phyloP scores from a whole-genome alignment of 2,329 filamentous ascomycete species.

The Neopestalotiopsis rosae region DNA sequence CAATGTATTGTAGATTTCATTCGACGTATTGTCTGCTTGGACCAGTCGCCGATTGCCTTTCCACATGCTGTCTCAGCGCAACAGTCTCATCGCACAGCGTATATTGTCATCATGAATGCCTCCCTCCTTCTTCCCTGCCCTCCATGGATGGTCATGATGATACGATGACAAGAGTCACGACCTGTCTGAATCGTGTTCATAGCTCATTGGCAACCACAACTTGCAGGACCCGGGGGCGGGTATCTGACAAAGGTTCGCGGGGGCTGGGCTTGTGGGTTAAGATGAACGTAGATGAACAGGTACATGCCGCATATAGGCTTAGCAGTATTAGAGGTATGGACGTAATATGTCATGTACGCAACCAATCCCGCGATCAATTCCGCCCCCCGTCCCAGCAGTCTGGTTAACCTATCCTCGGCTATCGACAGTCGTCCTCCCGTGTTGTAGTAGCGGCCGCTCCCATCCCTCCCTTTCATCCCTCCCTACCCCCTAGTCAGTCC shows the following conservation, averaged over 20 bases:
- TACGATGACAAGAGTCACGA: not conserved
- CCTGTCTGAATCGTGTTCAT: not conserved
- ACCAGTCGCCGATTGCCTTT: too few species aligned
- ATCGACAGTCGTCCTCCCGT: constrained; percentile 9
- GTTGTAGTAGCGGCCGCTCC: constrained; percentile 3
- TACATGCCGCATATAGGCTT: too few species aligned
- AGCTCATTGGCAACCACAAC: not conserved
- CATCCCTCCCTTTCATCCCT: not conserved
- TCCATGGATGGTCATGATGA: not conserved
- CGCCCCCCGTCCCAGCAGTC: constrained; percentile 11
- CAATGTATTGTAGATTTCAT: too few species aligned
- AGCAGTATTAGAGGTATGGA: too few species aligned
- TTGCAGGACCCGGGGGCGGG: not conserved
- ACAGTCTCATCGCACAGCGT: not conserved
- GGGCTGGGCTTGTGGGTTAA: not conserved
- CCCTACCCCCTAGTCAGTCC: not conserved
- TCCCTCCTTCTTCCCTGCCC: too few species aligned
- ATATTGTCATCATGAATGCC: not conserved
- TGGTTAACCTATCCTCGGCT: constrained; percentile 17
- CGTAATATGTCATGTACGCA: not conserved
- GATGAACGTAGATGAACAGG: not conserved
- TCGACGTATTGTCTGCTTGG: too few species aligned
- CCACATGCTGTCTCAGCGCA: not conserved
- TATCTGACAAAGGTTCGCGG: not conserved
- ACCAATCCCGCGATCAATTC: not conserved